phyloP scores from a whole-genome alignment of 2,329 filamentous ascomycete genomes.

The Epichloe gansuensis region DNA sequence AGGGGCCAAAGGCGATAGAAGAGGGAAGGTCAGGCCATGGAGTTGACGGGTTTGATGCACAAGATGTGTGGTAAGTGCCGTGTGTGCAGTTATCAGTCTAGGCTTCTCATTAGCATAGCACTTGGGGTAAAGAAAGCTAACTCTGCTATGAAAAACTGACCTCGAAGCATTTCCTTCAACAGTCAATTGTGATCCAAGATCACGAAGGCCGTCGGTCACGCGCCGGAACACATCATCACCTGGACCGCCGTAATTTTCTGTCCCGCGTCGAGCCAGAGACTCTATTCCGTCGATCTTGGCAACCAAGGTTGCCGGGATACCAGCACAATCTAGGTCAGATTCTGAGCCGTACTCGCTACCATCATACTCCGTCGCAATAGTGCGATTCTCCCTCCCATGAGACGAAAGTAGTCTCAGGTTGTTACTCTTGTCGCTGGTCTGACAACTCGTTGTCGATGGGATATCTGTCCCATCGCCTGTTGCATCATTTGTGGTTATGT shows the following conservation, averaged over 20 bases:
- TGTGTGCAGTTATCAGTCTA: conserved; percentile 64
- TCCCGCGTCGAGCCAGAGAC: conserved; percentile 52
- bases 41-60: conserved; percentile 64
- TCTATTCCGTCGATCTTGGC: conserved; percentile 63
- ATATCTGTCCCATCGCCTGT: conserved; percentile 6
- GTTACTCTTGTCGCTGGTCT: conserved; percentile 19
- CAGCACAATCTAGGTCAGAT: conserved; percentile 56
- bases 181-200: conserved; percentile 60
- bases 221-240: conserved; percentile 55
- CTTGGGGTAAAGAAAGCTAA: not conserved
- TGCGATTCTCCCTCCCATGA: conserved; percentile 34
- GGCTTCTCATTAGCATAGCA: conserved; percentile 1
- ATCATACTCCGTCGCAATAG: conserved; percentile 50
- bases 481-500: not conserved
- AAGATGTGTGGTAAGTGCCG: conserved; percentile 62
- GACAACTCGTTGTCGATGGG: conserved; percentile 19
- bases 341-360: conserved; percentile 65
- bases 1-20: conserved; percentile 56
- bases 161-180: conserved; percentile 62
- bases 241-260: conserved; percentile 52
- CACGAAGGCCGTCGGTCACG: conserved; percentile 56
- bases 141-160: conserved; percentile 27
- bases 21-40: conserved; percentile 57
- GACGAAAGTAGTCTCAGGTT: conserved; percentile 34
- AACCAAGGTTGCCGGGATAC: conserved; percentile 54